Conservation (phyloP, 2,329 filamentous ascomycete species). For the Beauveria brongniartii region DNA sequence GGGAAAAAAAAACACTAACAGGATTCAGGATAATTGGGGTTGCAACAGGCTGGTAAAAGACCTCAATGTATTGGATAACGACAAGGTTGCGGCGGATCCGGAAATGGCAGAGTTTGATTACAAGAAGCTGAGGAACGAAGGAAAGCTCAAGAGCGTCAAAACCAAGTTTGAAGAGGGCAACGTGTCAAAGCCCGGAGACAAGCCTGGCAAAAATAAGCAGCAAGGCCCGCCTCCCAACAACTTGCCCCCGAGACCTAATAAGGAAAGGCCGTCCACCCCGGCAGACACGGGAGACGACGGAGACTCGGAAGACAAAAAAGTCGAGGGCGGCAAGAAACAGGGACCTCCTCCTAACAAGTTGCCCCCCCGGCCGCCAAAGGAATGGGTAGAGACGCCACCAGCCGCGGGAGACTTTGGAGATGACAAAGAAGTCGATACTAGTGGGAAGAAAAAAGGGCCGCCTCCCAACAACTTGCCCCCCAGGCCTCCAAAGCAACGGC, state of each 20-base stretch:
- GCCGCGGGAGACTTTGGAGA: too few species aligned
- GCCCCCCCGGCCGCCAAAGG: not conserved
- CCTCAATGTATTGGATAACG: not conserved
- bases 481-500: too few species aligned
- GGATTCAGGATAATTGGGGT: not conserved
- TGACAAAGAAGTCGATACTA: not conserved
- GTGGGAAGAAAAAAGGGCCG: not conserved
- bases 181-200: too few species aligned
- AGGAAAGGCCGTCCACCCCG: too few species aligned
- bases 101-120: not conserved
- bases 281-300: too few species aligned
- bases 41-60: not conserved
- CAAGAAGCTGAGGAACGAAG: not conserved
- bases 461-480: not conserved
- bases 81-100: not conserved
- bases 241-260: not conserved
- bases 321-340: too few species aligned
- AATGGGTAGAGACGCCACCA: too few species aligned
- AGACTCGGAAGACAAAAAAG: too few species aligned
- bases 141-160: too few species aligned
- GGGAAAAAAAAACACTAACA: not conserved
- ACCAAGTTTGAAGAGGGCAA: too few species aligned
- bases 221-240: not conserved
- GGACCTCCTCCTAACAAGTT: not conserved
- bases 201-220: too few species aligned